Evolutionary conservation across 352 stramenopile species (phyloP), one percentile per base, ranked within the genome.

Genomic region (Phytophthora fragariae): DNA sequence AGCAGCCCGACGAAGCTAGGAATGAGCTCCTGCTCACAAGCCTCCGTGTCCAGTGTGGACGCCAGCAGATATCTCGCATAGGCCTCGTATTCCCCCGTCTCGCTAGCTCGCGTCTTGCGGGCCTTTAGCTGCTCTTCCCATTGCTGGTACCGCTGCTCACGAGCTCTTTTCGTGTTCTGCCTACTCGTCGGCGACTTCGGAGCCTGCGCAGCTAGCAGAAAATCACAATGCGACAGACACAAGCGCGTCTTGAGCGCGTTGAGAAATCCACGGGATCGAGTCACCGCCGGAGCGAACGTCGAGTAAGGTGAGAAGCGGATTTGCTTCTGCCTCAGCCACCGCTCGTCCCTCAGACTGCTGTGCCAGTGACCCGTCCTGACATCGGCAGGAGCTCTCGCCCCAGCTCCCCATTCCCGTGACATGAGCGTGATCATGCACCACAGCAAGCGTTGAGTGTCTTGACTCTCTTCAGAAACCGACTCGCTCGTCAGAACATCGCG

Each of bases 1-100:
- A 93, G 62, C 41, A 92, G 65, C 5, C 84, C 84, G 0, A 87
- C 86, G 31, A 91, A 93, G 29, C 65, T 90, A 7, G 82, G 83
- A 0, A 92, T 79, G 0, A 92, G 62, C 1, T 67, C 62, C 10
- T 72, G 62, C 54, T 93, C 84, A 31, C 76, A 82, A 5, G 61
- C 57, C 5, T 89, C 82, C 29, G 84, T 73, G 21, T 93, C 72
- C 0, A 92, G 68, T 12, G 81, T 86, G 6, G 83, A 64, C 3
- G 81, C 79, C 39, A 89, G 69, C 7, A 93, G 61, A 41, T 81
- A 82, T 1, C 79, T 77, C 8, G 73, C 81, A 37, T 92, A 93
- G 0, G 76, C 62, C 15, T 82, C 76, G 31, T 87, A 80, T 11
- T 91, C 80, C 3, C 86, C 82, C 0, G 62, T 57, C 53, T 72